Percentiles rank a stretch among this genome's conserved stretches.
Conservation (phyloP, 2,329 filamentous ascomycete species). For the Aspergillus arachidicola region DNA sequence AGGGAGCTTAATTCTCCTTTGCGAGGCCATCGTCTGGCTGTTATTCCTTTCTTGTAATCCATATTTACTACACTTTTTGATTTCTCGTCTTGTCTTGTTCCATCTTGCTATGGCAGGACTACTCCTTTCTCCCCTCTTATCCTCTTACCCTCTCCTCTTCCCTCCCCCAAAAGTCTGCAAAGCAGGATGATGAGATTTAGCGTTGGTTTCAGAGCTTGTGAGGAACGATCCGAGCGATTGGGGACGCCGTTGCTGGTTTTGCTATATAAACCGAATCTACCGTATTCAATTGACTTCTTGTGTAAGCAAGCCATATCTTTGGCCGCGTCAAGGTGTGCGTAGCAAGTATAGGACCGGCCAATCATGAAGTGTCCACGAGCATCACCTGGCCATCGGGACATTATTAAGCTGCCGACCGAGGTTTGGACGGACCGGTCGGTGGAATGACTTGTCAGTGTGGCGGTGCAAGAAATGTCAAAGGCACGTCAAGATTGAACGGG, state of each 20-base stretch:
- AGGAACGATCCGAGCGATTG: slow-evolving; percentile 18
- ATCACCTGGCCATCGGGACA: neutral
- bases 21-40: neutral
- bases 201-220: slow-evolving; percentile 16
- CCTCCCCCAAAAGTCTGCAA: slow-evolving; percentile 9
- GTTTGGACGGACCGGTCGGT: neutral
- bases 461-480: neutral
- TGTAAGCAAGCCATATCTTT: neutral
- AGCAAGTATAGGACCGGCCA: no score
- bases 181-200: slow-evolving; percentile 16
- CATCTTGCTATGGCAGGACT: slow-evolving; percentile 1
- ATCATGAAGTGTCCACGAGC: no score
- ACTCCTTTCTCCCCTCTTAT: neutral
- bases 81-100: slow-evolving; percentile 6
- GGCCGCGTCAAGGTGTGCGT: no score
- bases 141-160: neutral
- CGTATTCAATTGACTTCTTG: neutral
- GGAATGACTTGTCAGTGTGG: neutral
- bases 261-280: neutral
- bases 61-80: slow-evolving; percentile 9
- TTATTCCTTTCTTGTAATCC: slow-evolving; percentile 15
- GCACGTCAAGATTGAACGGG: neutral
- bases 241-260: neutral
- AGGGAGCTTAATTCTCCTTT: slow-evolving; percentile 9
- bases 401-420: neutral